Evolutionary conservation across 2,329 filamentous ascomycete genomes (phyloP), one percentile per base, ranked within the genome.

Genomic region (Phialocephala sp.): DNA sequence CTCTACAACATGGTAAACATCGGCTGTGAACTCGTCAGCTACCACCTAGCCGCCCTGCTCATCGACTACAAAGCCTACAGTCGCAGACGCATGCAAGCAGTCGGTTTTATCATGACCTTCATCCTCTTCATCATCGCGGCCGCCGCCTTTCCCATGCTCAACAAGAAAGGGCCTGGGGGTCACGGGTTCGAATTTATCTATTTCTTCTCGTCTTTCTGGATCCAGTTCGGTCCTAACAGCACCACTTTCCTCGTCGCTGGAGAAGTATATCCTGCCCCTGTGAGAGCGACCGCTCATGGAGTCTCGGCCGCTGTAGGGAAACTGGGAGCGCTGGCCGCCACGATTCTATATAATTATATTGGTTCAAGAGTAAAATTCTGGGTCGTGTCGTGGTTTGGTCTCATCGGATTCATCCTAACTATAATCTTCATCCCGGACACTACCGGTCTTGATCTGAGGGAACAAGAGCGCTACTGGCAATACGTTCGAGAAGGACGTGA

Each of bases 191-290:
- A 97, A 83, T 89, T 93, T 76, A 97, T 98, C 92, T 97, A 97
- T 85, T 97, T 97, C 82, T 79, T 97, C 73, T 96, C 92, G 8
- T 96, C 92, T 27, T 97, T 98, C 84, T 98, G 97, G 89, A 97
- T 97, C 85, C 94, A 98, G 78, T 97, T 98, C 27, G 94, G 94
- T 14, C 94, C 94, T 79, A 97, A 97, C 85, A 65, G 64, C 56
- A 93, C 27, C 97, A 97, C 94, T 68, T 97, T 97, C 91, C 87
- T 97, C 71, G 91, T 96, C 39, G 94, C 94, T 52, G 94, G 92
- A 52, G 94, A 97, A 79, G 93, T 97, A 18, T 97, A 92, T 85
- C 94, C 94, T 15, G 97, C 94, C 0, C 92, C 93, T 11, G 89
- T 97, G 72, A 93, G 94, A 75, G 94, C 94, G 71, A 93, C 92